Conservation (phyloP, 2,329 filamentous ascomycete genomes). For the Macrophomina tecta region DNA sequence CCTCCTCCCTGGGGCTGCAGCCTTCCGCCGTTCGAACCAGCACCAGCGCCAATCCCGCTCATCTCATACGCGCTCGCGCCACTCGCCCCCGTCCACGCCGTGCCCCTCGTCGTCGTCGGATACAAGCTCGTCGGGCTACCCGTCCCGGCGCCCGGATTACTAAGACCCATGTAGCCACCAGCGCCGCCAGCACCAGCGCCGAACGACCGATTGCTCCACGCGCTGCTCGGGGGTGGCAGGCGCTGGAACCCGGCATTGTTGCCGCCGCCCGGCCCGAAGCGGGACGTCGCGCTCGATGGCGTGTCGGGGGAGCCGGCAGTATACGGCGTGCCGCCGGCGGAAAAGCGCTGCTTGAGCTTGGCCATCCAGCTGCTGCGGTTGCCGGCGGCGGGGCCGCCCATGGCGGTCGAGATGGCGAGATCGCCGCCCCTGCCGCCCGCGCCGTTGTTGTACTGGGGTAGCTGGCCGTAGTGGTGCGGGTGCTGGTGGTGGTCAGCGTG, state of each 20-base stretch:
- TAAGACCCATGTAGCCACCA: not conserved
- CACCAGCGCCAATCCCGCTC: not conserved
- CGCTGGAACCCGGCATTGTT: not conserved
- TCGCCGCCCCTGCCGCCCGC: no score
- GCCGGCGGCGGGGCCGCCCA: not conserved
- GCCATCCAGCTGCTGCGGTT: not conserved
- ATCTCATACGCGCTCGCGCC: conserved; percentile 1
- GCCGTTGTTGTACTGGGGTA: not conserved
- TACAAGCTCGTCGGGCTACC: conserved; percentile 3
- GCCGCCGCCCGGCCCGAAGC: not conserved
- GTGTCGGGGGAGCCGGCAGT: not conserved
- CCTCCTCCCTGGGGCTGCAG: not conserved
- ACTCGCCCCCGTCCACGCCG: not conserved
- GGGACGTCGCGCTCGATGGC: not conserved
- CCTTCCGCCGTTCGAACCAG: not conserved
- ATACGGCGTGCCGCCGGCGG: not conserved
- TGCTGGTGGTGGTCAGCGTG: not conserved
- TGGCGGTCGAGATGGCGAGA: conserved; percentile 16
- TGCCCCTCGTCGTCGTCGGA: conserved; percentile 1
- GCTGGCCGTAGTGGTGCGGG: conserved; percentile 8
- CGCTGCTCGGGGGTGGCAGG: not conserved
- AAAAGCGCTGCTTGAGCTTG: conserved; percentile 7
- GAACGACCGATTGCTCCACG: conserved; percentile 11
- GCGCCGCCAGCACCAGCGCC: not conserved
- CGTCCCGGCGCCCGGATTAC: not conserved